Evolutionary conservation across 2,329 filamentous ascomycete species (phyloP).

Genomic region (Byssoonygena ceratinophila): DNA sequence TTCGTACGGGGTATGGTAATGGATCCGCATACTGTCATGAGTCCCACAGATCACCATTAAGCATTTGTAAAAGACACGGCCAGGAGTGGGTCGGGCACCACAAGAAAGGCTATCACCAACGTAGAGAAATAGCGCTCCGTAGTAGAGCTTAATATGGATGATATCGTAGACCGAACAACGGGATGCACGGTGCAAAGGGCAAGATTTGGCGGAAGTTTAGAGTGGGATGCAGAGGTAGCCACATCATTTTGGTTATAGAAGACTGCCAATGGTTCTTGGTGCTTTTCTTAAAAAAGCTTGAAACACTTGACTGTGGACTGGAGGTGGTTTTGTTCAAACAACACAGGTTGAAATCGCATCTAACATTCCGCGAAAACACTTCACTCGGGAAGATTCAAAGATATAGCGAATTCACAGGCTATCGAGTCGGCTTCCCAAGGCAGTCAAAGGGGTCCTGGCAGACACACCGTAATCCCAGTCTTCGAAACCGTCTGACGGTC

Average conservation of each 20-base stretch:
- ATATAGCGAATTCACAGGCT: not conserved
- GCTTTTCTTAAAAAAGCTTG: not conserved
- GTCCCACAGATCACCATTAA: not conserved
- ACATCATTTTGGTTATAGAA: too few relatives aligned
- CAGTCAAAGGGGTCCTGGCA: too few relatives aligned
- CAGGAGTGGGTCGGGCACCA: too few relatives aligned
- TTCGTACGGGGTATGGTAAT: too few relatives aligned
- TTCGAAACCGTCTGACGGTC: too few relatives aligned
- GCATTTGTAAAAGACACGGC: not conserved
- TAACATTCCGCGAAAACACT: not conserved
- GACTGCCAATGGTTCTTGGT: not conserved
- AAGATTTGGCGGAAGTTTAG: slow-evolving; percentile 1
- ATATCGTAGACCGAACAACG: too few relatives aligned
- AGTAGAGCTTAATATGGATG: not conserved
- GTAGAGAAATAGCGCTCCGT: too few relatives aligned
- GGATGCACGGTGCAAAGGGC: not conserved
- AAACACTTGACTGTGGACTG: not conserved
- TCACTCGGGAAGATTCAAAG: not conserved
- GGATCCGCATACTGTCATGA: too few relatives aligned
- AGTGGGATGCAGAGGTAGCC: not conserved
- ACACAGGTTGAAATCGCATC: too few relatives aligned
- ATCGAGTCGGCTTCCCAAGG: not conserved
- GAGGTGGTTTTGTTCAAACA: too few relatives aligned
- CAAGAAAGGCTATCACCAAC: too few relatives aligned
- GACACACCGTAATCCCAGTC: too few relatives aligned